phyloP scores from a whole-genome alignment of 345 rosid species.

The Euphorbia tirucalli region DNA sequence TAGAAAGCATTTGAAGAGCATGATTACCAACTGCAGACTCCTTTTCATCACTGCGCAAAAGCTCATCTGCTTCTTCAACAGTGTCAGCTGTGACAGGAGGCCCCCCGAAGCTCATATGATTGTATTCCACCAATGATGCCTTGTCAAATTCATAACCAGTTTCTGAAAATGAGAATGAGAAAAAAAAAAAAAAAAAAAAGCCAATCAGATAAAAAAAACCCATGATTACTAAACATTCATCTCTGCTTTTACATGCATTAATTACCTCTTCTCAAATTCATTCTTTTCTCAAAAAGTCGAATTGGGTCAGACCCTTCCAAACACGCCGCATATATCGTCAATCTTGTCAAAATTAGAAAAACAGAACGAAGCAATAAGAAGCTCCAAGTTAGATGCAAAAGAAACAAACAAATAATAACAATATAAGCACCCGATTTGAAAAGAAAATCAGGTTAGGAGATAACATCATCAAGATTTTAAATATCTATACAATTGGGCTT shows the following conservation, averaged over 20 bases:
- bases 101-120: slow-evolving; percentile 97
- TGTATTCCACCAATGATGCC: slow-evolving; percentile 62
- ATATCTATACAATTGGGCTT: neutral
- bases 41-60: slow-evolving; percentile 51
- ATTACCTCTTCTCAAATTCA: slow-evolving; percentile 82
- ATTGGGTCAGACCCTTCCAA: slow-evolving; percentile 94
- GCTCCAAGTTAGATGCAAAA: too few relatives aligned
- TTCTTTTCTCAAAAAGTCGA: slow-evolving; percentile 84
- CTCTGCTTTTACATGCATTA: slow-evolving; percentile 11
- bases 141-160: slow-evolving; percentile 84
- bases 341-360: slow-evolving; percentile 29
- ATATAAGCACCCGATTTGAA: too few relatives aligned
- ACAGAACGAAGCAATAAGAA: neutral
- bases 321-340: slow-evolving; percentile 78
- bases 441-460: neutral
- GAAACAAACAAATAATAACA: too few relatives aligned
- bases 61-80: slow-evolving; percentile 78
- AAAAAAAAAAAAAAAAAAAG: slow-evolving; percentile 19
- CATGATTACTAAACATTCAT: neutral
- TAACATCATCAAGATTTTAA: neutral
- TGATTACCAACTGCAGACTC: slow-evolving; percentile 73
- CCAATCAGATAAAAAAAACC: neutral
- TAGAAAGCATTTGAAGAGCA: neutral
- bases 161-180: slow-evolving; percentile 41
- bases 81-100: slow-evolving; percentile 76